Percentiles rank a stretch among this genome's conserved stretches.
These are phyloP conservation scores for Phytophthora ramorum DNA, from an alignment of 352 stramenopile species.

Conservation along the genomic window DNA sequence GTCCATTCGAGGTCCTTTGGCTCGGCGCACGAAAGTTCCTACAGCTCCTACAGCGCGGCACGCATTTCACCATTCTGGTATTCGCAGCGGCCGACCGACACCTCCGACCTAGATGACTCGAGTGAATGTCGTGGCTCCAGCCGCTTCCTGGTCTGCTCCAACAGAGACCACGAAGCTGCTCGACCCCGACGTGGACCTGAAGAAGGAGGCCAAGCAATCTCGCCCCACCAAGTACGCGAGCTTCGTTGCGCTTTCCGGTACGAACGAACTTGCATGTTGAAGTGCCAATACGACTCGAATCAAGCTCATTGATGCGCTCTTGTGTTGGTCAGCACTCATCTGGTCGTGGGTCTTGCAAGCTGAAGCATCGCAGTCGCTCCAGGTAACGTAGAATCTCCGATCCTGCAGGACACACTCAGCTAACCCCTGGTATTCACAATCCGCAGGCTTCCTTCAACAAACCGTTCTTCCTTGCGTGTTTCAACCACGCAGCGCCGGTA, in stretches of 20 bases:
- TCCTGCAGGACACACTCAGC: neutral
- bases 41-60: neutral
- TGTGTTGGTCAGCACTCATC: conserved; percentile 24
- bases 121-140: conserved; percentile 25
- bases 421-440: too few relatives aligned
- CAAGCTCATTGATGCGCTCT: neutral
- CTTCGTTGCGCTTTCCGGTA: conserved; percentile 34
- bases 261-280: neutral
- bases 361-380: conserved; percentile 39
- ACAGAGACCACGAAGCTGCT: conserved; percentile 36
- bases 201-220: conserved; percentile 23
- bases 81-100: neutral
- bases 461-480: conserved; percentile 65
- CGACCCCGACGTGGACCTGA: conserved; percentile 12
- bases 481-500: conserved; percentile 57
- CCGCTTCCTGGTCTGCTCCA: conserved; percentile 9
- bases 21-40: conserved; percentile 5
- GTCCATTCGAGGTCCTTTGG: neutral
- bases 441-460: conserved; percentile 37
- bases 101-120: conserved; percentile 21
- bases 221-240: conserved; percentile 30
- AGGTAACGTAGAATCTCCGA: conserved; percentile 10
- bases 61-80: conserved; percentile 23
- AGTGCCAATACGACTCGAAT: neutral
- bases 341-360: conserved; percentile 42